Percentiles rank a stretch among this genome's conserved stretches.
phyloP scores from a whole-genome alignment of 805 yeast species.

The Kuraishia hungarica region DNA sequence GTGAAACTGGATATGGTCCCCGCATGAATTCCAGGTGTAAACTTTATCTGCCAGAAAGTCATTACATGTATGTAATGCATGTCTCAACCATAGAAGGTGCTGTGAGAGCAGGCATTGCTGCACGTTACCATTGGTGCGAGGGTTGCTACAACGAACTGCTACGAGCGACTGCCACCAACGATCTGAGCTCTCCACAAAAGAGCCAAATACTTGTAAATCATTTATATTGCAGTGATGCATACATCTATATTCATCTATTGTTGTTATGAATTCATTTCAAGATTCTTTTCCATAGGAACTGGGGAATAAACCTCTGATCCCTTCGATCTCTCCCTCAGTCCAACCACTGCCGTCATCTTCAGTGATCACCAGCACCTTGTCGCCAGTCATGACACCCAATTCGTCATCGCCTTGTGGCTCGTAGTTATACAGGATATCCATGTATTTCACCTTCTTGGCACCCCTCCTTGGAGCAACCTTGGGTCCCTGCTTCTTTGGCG shows the following conservation, averaged over 20 bases:
- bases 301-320: conserved; percentile 66
- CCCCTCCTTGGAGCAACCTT: conserved; percentile 75
- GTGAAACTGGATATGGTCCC: not conserved
- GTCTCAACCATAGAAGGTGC: too few species aligned
- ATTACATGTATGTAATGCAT: not conserved
- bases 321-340: conserved; percentile 84
- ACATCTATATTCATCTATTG: not conserved
- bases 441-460: conserved; percentile 52
- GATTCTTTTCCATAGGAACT: conserved; percentile 51
- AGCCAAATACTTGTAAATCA: too few species aligned
- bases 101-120: too few species aligned
- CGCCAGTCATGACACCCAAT: conserved; percentile 64
- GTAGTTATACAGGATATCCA: conserved; percentile 70
- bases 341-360: conserved; percentile 84
- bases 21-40: not conserved
- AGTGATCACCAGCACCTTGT: conserved; percentile 54
- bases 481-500: conserved; percentile 50
- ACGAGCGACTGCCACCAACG: too few species aligned
- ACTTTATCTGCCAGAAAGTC: not conserved
- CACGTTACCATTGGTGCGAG: too few species aligned
- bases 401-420: conserved; percentile 77
- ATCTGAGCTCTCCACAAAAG: too few species aligned
- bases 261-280: conserved; percentile 1
- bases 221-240: not conserved
- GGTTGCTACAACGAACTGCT: too few species aligned